Base-by-base conservation (phyloP, 177 flowering plant species). In the Vitis hybrid region DNA sequence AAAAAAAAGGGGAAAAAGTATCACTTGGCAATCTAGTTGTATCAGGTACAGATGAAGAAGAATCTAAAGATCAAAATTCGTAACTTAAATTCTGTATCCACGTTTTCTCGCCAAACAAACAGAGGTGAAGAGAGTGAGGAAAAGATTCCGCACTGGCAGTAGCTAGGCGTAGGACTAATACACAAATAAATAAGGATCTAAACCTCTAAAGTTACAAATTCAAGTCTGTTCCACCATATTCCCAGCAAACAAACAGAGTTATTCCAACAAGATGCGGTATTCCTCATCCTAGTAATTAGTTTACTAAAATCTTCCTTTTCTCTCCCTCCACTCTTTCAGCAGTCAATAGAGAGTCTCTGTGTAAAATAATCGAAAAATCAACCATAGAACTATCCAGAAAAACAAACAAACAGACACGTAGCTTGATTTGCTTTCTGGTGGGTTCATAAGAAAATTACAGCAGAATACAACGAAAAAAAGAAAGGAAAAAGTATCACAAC, bases 361-460 rank as follows among this genome's bases (percentile, higher is more conserved):
- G 12, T 17, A 12, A 15, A 15, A 61, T 26, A 61, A 26, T 1
- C 26, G 8, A 9, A 45, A 8, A 13, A 18, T 8, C 21, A n/a
- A 3, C 66, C 66, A 18, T 15, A 14, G 21, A 61, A 61, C 34
- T 5, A 74, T 51, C 26, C 30, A 67, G 13, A 70, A 69, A 65
- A 11, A 34, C 11, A 55, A 55, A 56, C 45, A 13, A 30, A 39
- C 48, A 6, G 39, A 18, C 26, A 55, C 23, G 8, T 5, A 5
- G 45, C 45, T 5, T 34, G 45, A 6, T 34, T 34, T 34, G 45
- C 45, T 34, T 34, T 6, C 45, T 6, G 8, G 0, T 1, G 4
- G 45, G 45, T 34, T 19, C 3, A 52, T 55, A 64, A 23, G 51
- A 39, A 30, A 34, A 52, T 51, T 56, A 2, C 32, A 18, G 11